Evolutionary conservation across 2,329 filamentous ascomycete genomes (phyloP).

Genomic region (Proliferodiscus dingleyae): DNA sequence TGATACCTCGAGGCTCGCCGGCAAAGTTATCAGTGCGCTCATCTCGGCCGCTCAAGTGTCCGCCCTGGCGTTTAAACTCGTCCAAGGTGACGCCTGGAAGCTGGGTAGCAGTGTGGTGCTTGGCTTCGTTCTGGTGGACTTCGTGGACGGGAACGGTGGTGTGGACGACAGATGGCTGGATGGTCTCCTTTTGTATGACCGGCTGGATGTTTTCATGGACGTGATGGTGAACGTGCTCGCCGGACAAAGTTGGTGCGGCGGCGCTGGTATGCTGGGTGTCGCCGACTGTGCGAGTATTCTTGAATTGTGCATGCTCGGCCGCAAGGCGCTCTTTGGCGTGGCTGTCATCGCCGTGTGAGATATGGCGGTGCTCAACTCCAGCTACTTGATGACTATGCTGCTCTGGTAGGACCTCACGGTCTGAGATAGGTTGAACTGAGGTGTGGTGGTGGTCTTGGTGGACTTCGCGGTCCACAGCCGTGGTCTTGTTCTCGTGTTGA

Average conservation of each 20-base stretch:
- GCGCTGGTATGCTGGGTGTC: constrained; percentile 45
- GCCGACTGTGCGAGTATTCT: constrained; percentile 42
- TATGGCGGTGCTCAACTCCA: constrained; percentile 54
- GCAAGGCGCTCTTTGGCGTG: constrained; percentile 44
- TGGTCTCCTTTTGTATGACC: constrained; percentile 63
- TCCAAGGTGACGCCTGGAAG: constrained; percentile 60
- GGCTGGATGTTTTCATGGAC: constrained; percentile 53
- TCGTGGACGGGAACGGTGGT: constrained; percentile 70
- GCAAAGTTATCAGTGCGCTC: constrained; percentile 55
- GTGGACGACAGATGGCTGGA: constrained; percentile 65
- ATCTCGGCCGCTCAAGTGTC: constrained; percentile 48
- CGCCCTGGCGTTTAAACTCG: constrained; percentile 55
- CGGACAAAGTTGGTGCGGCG: constrained; percentile 45
- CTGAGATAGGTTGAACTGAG: constrained; percentile 58
- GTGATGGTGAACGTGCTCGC: constrained; percentile 60
- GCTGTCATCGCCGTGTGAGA: constrained; percentile 54
- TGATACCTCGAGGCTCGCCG: constrained; percentile 52
- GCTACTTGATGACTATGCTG: constrained; percentile 56
- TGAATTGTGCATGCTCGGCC: constrained; percentile 50
- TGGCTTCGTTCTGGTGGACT: constrained; percentile 60
- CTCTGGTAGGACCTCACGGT: constrained; percentile 53
- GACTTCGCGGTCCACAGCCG: constrained; percentile 62
- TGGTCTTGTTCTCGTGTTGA: constrained; percentile 57
- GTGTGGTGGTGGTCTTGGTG: constrained; percentile 71
- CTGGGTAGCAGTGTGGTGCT: constrained; percentile 60